Conservation (phyloP, 2,329 filamentous ascomycete genomes). For the Cladosporium sphaerospermum region DNA sequence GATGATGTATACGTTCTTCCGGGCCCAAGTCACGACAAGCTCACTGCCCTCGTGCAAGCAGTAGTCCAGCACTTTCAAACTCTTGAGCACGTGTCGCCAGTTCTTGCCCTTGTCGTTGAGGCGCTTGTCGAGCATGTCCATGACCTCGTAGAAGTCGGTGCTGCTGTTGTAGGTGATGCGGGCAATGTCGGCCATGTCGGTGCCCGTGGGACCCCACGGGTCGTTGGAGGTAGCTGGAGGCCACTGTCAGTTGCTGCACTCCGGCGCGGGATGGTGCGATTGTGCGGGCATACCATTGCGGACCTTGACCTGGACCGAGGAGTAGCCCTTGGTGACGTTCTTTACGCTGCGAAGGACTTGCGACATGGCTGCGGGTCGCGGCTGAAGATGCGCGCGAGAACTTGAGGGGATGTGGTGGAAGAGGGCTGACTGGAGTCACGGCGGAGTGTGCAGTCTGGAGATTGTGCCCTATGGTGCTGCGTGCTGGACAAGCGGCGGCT, state of each 20-base stretch:
- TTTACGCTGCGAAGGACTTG: conserved; percentile 96
- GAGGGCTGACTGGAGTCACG: neutral
- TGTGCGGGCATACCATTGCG: conserved; percentile 68
- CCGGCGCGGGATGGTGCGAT: neutral
- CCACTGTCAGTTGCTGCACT: conserved; percentile 25
- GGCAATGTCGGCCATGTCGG: conserved; percentile 97
- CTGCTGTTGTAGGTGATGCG: conserved; percentile 96
- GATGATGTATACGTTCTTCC: conserved; percentile 97
- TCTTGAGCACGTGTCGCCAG: conserved; percentile 97
- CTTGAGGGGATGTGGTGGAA: neutral
- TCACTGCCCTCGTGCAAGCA: conserved; percentile 96
- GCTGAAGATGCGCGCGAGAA: conserved; percentile 2
- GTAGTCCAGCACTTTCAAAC: conserved; percentile 95
- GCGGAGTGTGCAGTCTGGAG: neutral
- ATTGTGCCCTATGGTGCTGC: too few relatives aligned
- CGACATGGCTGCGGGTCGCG: conserved; percentile 59
- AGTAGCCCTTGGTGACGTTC: conserved; percentile 99
- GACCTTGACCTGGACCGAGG: conserved; percentile 93
- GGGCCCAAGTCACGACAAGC: conserved; percentile 92
- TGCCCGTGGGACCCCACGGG: conserved; percentile 94
- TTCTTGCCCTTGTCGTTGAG: conserved; percentile 99
- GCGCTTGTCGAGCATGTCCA: conserved; percentile 99
- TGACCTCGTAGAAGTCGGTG: conserved; percentile 97
- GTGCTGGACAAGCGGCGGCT: too few relatives aligned
- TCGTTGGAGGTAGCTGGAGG: conserved; percentile 89